These are phyloP conservation scores for Salix viminalis DNA, from an alignment of 345 rosid species.

Conservation along the genomic window DNA sequence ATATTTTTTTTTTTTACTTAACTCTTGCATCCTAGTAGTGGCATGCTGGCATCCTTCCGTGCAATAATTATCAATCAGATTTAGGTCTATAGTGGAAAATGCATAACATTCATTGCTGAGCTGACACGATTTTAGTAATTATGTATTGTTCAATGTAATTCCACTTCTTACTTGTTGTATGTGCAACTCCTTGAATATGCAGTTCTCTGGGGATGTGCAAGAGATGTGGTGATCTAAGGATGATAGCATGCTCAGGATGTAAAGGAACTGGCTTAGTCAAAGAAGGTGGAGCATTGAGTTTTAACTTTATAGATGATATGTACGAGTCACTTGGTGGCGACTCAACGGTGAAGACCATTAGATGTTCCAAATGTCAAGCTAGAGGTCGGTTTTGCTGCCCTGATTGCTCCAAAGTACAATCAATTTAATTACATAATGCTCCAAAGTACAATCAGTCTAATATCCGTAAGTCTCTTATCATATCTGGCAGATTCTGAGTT, in stretches of 20 bases:
- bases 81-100: background rate
- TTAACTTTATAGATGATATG: conserved; percentile 39
- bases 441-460: background rate
- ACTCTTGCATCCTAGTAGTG: background rate
- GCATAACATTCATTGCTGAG: background rate
- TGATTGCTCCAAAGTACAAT: conserved; percentile 43
- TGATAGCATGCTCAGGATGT: conserved; percentile 70
- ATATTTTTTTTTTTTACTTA: too few relatives aligned
- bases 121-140: background rate
- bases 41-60: background rate
- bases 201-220: conserved; percentile 83
- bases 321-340: conserved; percentile 36
- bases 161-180: background rate
- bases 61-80: background rate
- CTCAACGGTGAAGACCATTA: conserved; percentile 23
- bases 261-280: conserved; percentile 67
- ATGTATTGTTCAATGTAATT: background rate
- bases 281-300: conserved; percentile 46
- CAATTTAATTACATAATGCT: background rate
- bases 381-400: conserved; percentile 75
- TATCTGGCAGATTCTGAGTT: background rate
- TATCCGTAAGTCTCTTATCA: background rate
- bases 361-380: conserved; percentile 58
- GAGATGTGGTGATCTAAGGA: conserved; percentile 73
- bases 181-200: conserved; percentile 23